A percentile compares a stretch with the other conserved stretches of the same genome.
phyloP scores from a whole-genome alignment of 306 rosid genomes.

The Dryas drummondii region DNA sequence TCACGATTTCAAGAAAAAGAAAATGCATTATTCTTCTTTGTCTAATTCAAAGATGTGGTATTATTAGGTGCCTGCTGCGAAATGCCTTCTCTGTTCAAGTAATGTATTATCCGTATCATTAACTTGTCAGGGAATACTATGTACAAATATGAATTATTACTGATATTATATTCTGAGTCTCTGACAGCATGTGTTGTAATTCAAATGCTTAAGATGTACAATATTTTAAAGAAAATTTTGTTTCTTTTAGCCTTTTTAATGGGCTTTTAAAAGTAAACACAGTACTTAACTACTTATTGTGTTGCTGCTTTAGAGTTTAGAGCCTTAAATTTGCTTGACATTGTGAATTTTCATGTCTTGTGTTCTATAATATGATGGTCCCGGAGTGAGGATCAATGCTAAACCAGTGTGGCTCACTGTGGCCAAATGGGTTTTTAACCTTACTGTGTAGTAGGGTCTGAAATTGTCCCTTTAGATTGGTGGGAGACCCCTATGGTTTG shows the following conservation, averaged over 20 bases:
- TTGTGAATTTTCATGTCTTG: neutral
- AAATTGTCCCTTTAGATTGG: neutral
- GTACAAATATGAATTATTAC: constrained; percentile 57
- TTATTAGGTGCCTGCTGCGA: constrained; percentile 38
- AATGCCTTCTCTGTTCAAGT: constrained; percentile 45
- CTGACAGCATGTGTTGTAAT: constrained; percentile 45
- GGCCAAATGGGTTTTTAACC: neutral
- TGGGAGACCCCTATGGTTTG: neutral
- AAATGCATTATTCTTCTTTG: constrained; percentile 36
- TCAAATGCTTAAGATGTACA: constrained; percentile 36
- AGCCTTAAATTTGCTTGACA: neutral
- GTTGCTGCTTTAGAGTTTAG: neutral
- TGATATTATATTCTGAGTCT: constrained; percentile 31
- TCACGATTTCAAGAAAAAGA: constrained; percentile 32
- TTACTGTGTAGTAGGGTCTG: neutral
- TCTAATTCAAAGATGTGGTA: constrained; percentile 39
- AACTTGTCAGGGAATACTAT: constrained; percentile 39
- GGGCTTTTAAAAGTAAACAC: neutral
- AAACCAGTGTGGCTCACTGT: neutral
- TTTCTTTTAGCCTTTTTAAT: constrained; percentile 7
- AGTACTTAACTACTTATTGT: neutral
- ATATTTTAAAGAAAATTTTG: constrained; percentile 34
- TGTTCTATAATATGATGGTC: neutral
- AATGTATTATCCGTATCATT: constrained; percentile 54
- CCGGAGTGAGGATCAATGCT: neutral